Base-by-base conservation (phyloP, 495 filamentous ascomycete species). In the Lasiosphaeria ovina region DNA sequence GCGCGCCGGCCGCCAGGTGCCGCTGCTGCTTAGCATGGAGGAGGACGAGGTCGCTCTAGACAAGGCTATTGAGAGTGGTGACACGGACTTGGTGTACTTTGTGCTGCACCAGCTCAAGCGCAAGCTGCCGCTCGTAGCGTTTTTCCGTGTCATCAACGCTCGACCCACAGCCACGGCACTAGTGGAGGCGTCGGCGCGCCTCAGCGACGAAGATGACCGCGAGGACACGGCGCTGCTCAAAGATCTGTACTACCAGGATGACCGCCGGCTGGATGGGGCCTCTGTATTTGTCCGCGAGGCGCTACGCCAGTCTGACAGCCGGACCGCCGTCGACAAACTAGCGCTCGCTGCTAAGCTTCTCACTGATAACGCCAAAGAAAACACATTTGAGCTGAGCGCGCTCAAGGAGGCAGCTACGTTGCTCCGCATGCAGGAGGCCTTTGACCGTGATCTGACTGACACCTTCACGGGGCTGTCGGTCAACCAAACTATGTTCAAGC, bases 241-340 rank as follows among this genome's bases (percentile, higher is more conserved):
- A 69, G 94, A 98, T 71, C 81, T 98, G 32, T 98, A 93, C 76
- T 98, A 98, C 68, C 94, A 98, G 76, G 95, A 98, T 66, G 94
- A 98, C 72, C 89, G 93, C 6, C 88, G 92, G 0, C 76, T 91
- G 31, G 95, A 98, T 61, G 92, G 94, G 16, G 87, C 94, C 1
- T 88, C 92, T 60, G 85, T 97, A 6, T 88, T 98, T 49, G 70
- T 98, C 48, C 80, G 84, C 12, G 93, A 98, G 76, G 90, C 91
- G 0, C 74, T 96, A 6, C 72, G 78, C 6, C 85, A 90, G 66
- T 77, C 81, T 0, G 85, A 88, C 45, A 72, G 82, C 12, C 75
- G 82, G 35, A 84, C 85, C 3, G 73, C 81, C 6, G 71, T 66
- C 3, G 95, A 98, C 69, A 97, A 96, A 75, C 81, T 98, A n/a